Percentiles rank a stretch among this genome's conserved stretches.
These are phyloP conservation scores for Penicillium corylophilum DNA, from an alignment of 2,329 filamentous ascomycete species.

Conservation along the genomic window DNA sequence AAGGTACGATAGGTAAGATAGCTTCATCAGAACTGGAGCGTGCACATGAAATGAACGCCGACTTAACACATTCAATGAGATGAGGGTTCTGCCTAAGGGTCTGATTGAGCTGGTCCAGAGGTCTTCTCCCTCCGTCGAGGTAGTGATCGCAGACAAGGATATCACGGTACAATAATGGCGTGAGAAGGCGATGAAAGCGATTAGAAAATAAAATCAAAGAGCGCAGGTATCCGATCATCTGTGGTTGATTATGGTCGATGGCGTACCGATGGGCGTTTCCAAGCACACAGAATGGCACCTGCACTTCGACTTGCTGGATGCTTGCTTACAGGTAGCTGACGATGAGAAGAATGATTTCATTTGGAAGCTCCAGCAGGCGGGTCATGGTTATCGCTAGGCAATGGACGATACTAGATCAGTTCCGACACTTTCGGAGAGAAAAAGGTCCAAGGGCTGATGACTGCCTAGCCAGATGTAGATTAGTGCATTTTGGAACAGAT, in stretches of 20 bases:
- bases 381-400: constrained; percentile 2
- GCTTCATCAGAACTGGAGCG: background rate
- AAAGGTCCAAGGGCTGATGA: background rate
- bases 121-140: background rate
- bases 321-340: constrained; percentile 5
- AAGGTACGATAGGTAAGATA: background rate
- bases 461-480: background rate
- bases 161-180: constrained; percentile 7
- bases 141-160: background rate
- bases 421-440: background rate
- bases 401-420: background rate
- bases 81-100: constrained; percentile 1
- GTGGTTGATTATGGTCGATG: background rate
- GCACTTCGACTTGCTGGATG: background rate
- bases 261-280: background rate
- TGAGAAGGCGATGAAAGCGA: constrained; percentile 1
- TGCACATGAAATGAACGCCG: constrained; percentile 3
- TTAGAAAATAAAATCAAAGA: constrained; percentile 3
- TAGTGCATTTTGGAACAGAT: background rate
- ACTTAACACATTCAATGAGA: constrained; percentile 3
- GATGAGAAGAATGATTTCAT: constrained; percentile 6
- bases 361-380: constrained; percentile 7
- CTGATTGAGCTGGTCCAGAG: constrained; percentile 1
- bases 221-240: constrained; percentile 1
- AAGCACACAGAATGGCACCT: constrained; percentile 1